Conservation (phyloP, 2,329 filamentous ascomycete species). For the Esteya vermicola region DNA sequence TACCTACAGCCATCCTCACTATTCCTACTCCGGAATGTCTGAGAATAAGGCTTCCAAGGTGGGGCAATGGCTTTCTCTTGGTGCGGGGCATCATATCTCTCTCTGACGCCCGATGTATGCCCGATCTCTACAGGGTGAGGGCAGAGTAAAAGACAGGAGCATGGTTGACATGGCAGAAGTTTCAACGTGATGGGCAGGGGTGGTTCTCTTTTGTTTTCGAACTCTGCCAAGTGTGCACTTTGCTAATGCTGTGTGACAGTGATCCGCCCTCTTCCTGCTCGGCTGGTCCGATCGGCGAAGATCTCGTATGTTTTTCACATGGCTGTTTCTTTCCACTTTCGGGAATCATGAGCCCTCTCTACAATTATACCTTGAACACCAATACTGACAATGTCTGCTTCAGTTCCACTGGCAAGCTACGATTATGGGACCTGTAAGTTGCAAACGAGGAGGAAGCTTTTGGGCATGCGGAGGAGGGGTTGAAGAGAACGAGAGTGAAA, state of each 20-base stretch:
- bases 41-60: constrained; percentile 10
- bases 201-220: no score
- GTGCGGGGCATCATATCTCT: no score
- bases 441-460: no score
- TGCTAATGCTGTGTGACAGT: constrained; percentile 34
- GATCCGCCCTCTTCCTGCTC: constrained; percentile 98
- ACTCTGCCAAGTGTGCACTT: not conserved
- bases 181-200: no score
- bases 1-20: not conserved
- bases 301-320: constrained; percentile 60
- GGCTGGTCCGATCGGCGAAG: constrained; percentile 90
- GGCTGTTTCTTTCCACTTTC: not conserved
- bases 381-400: not conserved
- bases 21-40: no score
- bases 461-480: no score
- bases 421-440: constrained; percentile 96
- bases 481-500: no score
- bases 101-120: no score
- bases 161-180: no score
- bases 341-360: no score
- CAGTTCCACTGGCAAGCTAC: constrained; percentile 99
- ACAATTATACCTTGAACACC: not conserved
- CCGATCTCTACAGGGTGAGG: no score
- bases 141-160: not conserved
- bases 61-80: constrained; percentile 8